Evolutionary conservation across 495 filamentous ascomycete genomes (phyloP), one percentile per base, ranked within the genome.

Genomic region (Xylaria scruposa): DNA sequence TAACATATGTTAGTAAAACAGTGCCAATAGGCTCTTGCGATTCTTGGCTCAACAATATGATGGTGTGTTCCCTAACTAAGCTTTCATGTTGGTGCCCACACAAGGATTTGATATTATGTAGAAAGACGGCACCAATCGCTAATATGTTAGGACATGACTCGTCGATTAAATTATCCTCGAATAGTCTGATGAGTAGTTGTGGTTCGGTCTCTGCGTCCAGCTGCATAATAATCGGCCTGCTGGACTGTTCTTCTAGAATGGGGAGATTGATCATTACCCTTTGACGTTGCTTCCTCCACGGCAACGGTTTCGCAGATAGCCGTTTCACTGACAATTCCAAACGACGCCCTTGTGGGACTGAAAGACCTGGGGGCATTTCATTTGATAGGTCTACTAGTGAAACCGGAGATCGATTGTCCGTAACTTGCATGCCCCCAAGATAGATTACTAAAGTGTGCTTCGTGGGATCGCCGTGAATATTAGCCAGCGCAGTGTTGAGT

Each of bases 1-100:
- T 72, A 4, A 83, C 24, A 70, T 78, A 74, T 53, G 66, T 79
- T 21, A 82, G 77, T 38, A 75, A 76, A 38, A 82, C 70, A 10
- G 72, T 76, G 8, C 81, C 81, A 49, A 81, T 76, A 42, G 65
- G 67, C 24, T 75, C 72, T 73, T 81, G 56, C 10, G 71, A 68
- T 10, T 67, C 49, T 19, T 47, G 72, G 17, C 74, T 71, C 17
- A 82, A 63, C 51, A 83, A 74, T 6, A 78, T 75, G 36, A 83
- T 54, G 21, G 76, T 80, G 42, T 66, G 72, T 26, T 80, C 74
- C 54, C 80, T 76, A 19, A 77, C 70, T 10, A 83, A 73, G 56
- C 77, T 79, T 59, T 81, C 80, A 47, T 73, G 80, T 15, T 73
- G 70, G 7, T 59, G 38, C 67, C 74, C 78, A 31, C 77, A 69